Evolutionary conservation across 73 alveolate genomes (phyloP), one percentile per base, ranked within the genome.

Genomic region (Effrenium voratum): DNA sequence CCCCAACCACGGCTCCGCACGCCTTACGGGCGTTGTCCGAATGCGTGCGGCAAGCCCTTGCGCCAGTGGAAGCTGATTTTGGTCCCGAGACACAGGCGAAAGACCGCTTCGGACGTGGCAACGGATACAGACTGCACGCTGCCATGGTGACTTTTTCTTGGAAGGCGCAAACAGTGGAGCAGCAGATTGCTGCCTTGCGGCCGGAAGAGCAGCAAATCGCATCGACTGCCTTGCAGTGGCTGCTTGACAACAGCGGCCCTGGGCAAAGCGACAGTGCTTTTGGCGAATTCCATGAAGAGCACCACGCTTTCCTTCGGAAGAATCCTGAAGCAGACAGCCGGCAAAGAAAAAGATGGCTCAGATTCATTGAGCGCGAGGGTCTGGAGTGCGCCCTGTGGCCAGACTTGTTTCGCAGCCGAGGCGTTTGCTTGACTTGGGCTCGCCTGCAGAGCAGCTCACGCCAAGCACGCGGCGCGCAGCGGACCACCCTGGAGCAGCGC

Each of bases 351-450:
- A 49, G 93, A 0, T 83, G 93, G 93, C 76, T 83, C 40, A n/a
- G 93, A 1, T 83, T 50, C 40, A 28, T 83, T 12, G 93, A 83
- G 41, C 1, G 34, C 19, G 93, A 83, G 24, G 79, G 79, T 6
- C 57, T 52, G 28, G 93, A 83, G 43, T 83, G 93, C 41, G 93
- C 79, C 5, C 38, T 50, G 15, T 83, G 93, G 93, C 93, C 93
- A 6, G 73, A 83, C 41, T 15, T 83, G 79, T 83, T 83, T 28
- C 44, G 34, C 38, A 50, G 52, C 41, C 12, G 93, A 28, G 3
- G 32, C 36, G 75, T 41, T n/a, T 81, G 92, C 49, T 10, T 81
- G 75, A 81, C 92, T 2, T 81, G 92, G 92, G 92, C 72, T 2
- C 28, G 92, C n/a, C 49, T 81, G 92, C 92, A 81, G 34, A 26